Percentiles rank a stretch among this genome's conserved stretches.
phyloP scores from a whole-genome alignment of 352 stramenopile genomes.

The Phytophthora litchii region DNA sequence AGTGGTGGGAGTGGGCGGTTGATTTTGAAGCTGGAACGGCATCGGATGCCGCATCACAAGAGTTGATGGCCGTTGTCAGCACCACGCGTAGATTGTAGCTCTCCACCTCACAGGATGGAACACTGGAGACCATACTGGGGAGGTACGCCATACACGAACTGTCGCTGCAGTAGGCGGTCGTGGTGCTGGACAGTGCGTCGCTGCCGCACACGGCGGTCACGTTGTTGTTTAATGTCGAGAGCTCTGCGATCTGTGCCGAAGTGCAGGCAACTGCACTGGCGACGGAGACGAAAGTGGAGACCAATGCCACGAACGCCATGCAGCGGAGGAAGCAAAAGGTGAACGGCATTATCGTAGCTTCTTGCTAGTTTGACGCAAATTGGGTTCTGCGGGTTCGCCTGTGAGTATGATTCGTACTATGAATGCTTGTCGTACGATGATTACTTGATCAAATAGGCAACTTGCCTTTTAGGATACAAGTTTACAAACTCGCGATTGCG shows the following conservation, averaged over 20 bases:
- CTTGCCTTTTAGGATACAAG: neutral
- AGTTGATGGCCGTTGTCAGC: constrained; percentile 27
- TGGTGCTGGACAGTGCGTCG: constrained; percentile 24
- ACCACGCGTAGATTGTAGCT: constrained; percentile 43
- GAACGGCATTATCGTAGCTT: constrained; percentile 4
- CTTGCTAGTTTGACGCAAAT: constrained; percentile 14
- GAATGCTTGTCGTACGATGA: constrained; percentile 9
- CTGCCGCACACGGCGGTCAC: constrained; percentile 36
- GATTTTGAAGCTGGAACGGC: constrained; percentile 35
- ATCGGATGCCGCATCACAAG: constrained; percentile 34
- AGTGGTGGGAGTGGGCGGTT: neutral
- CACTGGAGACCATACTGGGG: constrained; percentile 24
- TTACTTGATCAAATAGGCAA: constrained; percentile 23
- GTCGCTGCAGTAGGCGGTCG: constrained; percentile 24
- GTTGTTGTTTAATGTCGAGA: constrained; percentile 32
- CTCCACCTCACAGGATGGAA: constrained; percentile 36
- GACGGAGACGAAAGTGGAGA: neutral
- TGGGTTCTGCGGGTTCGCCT: constrained; percentile 2
- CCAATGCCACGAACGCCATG: constrained; percentile 2
- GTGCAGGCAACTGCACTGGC: constrained; percentile 30
- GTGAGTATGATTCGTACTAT: neutral
- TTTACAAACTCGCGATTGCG: too few relatives aligned
- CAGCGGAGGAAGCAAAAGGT: neutral
- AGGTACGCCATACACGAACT: constrained; percentile 30
- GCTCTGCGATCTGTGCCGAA: constrained; percentile 23